Base-by-base conservation (phyloP, 73 alveolate genomes). In the Uronychia setigera region DNA sequence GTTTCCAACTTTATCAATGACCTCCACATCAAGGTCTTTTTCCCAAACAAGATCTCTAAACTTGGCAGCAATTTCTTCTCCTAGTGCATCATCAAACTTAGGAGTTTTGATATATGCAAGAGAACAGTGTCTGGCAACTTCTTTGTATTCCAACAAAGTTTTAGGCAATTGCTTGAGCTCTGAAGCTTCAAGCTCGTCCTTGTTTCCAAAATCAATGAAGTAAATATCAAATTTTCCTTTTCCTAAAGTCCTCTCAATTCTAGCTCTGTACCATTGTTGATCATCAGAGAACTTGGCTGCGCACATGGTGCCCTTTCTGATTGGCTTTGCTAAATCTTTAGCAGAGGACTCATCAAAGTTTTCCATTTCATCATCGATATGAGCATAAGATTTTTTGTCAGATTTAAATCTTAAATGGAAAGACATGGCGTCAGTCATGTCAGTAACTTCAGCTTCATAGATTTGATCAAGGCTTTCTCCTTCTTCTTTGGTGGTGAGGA, bases 161-260 rank as follows among this genome's bases (percentile, higher is more conserved):
- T 97, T 94, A 58, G 96, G 98, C 60, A 97, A 82, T 87, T 95
- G 90, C 92, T 95, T 96, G 85, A 97, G 81, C 80, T 97, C 98
- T 28, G 83, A 91, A 67, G 85, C 86, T 78, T 58, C 76, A 31
- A 94, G 96, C 25, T 75, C 91, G 79, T 97, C 99, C 11, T 82
- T 32, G 94, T 96, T 96, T 75, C 99, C 99, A 88, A 84, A 97
- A 87, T 97, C 99, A 58, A 97, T 89, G 81, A 97, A 97, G 87
- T 93, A 92, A 26, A 97, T 95, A 80, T 94, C 97, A 82, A 81
- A 96, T 60, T 90, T 88, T 46, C 93, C 93, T 77, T 96, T 92
- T 32, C 92, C 89, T 31, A 77, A 81, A 29, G 93, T 82, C 88
- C 93, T 93, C 74, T 94, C 94, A 0, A 97, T 81, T 78, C 83